Evolutionary conservation across 2,329 filamentous ascomycete species (phyloP).

Genomic region (Pseudogymnoascus sp.): DNA sequence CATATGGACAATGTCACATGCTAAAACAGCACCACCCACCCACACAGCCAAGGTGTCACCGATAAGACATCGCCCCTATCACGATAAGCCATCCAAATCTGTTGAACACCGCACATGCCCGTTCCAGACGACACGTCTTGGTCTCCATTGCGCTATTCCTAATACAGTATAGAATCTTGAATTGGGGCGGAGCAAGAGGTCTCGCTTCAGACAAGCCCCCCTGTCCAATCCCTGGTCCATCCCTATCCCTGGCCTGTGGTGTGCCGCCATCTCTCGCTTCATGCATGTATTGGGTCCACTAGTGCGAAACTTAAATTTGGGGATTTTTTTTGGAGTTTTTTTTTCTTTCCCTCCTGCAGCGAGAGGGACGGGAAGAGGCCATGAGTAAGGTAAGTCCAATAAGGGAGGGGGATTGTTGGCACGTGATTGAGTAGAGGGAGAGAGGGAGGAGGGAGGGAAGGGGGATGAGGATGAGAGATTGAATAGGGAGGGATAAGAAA

Average conservation of each 20-base stretch:
- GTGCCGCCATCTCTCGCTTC: not conserved
- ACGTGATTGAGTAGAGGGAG: not conserved
- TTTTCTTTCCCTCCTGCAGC: not conserved
- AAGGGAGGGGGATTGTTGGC: not conserved
- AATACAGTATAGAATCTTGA: not conserved
- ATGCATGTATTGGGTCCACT: slow-evolving; percentile 3
- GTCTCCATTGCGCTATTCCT: not conserved
- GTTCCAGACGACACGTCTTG: not conserved
- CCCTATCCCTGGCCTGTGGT: too few relatives aligned
- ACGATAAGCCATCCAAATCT: not conserved
- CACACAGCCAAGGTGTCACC: not conserved
- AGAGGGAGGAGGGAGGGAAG: not conserved
- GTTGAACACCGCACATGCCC: not conserved
- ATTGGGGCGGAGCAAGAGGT: not conserved
- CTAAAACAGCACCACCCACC: not conserved
- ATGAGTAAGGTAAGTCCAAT: not conserved
- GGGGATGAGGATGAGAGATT: not conserved
- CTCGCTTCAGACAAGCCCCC: not conserved
- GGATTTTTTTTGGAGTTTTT: not conserved
- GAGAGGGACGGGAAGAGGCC: not conserved
- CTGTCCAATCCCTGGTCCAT: too few relatives aligned
- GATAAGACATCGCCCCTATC: slow-evolving; percentile 5
- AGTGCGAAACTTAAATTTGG: slow-evolving; percentile 6
- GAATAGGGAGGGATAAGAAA: not conserved
- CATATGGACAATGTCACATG: not conserved